Evolutionary conservation across 495 filamentous ascomycete species (phyloP).

Genomic region (Penicillium waksmanii): DNA sequence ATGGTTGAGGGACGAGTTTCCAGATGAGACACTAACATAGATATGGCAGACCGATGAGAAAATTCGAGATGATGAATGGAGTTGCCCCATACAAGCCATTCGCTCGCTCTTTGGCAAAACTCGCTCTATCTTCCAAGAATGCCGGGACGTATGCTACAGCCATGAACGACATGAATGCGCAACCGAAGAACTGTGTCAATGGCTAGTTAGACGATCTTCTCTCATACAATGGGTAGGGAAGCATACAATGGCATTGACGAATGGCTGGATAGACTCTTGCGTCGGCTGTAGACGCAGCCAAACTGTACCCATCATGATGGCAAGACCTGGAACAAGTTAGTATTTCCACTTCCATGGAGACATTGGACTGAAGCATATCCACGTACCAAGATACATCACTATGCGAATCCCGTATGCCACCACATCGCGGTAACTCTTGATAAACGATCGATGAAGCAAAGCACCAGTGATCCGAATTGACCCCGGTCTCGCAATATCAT

Average conservation of each 20-base stretch:
- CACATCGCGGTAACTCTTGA: conserved; percentile 82
- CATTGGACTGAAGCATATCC: neutral
- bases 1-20: neutral
- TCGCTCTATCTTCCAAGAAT: conserved; percentile 77
- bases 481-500: conserved; percentile 34
- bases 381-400: conserved; percentile 76
- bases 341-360: neutral
- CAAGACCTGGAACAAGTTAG: conserved; percentile 51
- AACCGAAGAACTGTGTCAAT: conserved; percentile 65
- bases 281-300: conserved; percentile 69
- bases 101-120: conserved; percentile 75
- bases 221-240: neutral
- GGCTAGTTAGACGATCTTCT: neutral
- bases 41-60: conserved; percentile 79
- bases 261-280: conserved; percentile 73
- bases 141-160: conserved; percentile 81
- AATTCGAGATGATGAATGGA: conserved; percentile 75
- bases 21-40: conserved; percentile 47
- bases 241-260: conserved; percentile 73
- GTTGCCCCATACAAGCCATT: conserved; percentile 79
- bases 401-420: conserved; percentile 81
- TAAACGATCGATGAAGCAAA: conserved; percentile 71
- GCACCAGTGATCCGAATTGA: conserved; percentile 42
- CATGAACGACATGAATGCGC: conserved; percentile 91
- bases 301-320: conserved; percentile 87